Percentiles rank a stretch among this genome's conserved stretches.
phyloP scores from a whole-genome alignment of 371 early-diverging fungal species.

The Syncephalis plumigaleata region DNA sequence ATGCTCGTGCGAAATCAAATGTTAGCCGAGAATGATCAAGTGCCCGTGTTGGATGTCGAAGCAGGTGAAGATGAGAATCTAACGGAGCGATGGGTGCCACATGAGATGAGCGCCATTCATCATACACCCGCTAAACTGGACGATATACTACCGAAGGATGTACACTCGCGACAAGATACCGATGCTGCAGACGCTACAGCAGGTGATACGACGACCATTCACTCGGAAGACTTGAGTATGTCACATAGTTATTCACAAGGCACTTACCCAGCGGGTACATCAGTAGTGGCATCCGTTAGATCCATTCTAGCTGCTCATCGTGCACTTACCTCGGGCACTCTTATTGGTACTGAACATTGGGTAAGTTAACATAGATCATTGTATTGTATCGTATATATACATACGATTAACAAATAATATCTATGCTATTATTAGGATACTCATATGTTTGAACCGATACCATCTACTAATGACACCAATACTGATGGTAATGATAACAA shows the following conservation, averaged over 20 bases:
- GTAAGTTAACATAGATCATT: slow-evolving; percentile 10
- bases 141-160: too few relatives aligned
- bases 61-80: slow-evolving; percentile 11
- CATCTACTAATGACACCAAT: too few relatives aligned
- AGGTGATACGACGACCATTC: too few relatives aligned
- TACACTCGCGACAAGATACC: too few relatives aligned
- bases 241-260: too few relatives aligned
- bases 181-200: too few relatives aligned
- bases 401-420: neutral
- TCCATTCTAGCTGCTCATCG: slow-evolving; percentile 22
- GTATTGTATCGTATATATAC: neutral
- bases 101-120: neutral
- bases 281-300: slow-evolving; percentile 12
- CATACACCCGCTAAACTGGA: neutral
- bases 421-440: neutral
- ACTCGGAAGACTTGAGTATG: too few relatives aligned
- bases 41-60: slow-evolving; percentile 11
- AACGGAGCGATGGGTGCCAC: neutral
- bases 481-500: too few relatives aligned
- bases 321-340: slow-evolving; percentile 25
- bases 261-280: too few relatives aligned
- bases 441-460: too few relatives aligned
- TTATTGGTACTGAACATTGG: slow-evolving; percentile 31
- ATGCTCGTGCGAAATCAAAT: neutral
- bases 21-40: slow-evolving; percentile 7